Evolutionary conservation across 2,329 filamentous ascomycete species (phyloP).

Genomic region (Xylariaceae sp.): DNA sequence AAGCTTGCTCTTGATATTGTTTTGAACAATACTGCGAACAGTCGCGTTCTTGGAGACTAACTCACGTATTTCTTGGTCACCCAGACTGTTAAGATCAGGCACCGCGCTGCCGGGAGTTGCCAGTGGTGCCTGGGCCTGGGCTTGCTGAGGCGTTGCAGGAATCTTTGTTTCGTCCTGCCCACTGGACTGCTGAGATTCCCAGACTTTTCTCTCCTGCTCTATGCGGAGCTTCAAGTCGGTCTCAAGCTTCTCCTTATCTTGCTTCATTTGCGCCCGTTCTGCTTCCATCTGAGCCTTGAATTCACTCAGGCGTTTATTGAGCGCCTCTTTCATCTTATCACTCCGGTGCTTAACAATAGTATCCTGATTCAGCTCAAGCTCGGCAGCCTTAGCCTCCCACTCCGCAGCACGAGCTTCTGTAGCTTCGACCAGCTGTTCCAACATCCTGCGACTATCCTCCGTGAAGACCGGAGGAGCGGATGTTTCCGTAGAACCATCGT

Average conservation of each 20-base stretch:
- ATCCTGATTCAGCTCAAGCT: constrained; percentile 58
- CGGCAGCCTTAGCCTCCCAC: constrained; percentile 57
- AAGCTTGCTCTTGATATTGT: constrained; percentile 65
- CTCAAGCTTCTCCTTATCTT: constrained; percentile 58
- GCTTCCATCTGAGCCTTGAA: constrained; percentile 45
- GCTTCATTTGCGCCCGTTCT: constrained; percentile 54
- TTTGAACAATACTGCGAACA: constrained; percentile 52
- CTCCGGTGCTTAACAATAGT: constrained; percentile 59
- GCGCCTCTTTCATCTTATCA: constrained; percentile 61
- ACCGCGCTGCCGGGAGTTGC: constrained; percentile 31
- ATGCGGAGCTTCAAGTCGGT: constrained; percentile 41
- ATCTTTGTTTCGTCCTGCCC: constrained; percentile 19
- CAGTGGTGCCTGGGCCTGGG: constrained; percentile 35
- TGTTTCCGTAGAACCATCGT: constrained; percentile 17
- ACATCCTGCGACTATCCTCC: constrained; percentile 53
- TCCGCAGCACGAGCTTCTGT: constrained; percentile 59
- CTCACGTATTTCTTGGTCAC: constrained; percentile 52
- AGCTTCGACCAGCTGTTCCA: constrained; percentile 58
- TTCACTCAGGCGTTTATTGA: constrained; percentile 67
- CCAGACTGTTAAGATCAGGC: constrained; percentile 44
- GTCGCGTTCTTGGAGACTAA: constrained; percentile 53
- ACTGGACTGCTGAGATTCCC: constrained; percentile 26
- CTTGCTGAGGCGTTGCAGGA: constrained; percentile 39
- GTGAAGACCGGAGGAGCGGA: constrained; percentile 35
- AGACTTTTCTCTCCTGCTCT: constrained; percentile 31